Evolutionary conservation across 805 yeast genomes (phyloP).

Genomic region (Candida morakotiae): DNA sequence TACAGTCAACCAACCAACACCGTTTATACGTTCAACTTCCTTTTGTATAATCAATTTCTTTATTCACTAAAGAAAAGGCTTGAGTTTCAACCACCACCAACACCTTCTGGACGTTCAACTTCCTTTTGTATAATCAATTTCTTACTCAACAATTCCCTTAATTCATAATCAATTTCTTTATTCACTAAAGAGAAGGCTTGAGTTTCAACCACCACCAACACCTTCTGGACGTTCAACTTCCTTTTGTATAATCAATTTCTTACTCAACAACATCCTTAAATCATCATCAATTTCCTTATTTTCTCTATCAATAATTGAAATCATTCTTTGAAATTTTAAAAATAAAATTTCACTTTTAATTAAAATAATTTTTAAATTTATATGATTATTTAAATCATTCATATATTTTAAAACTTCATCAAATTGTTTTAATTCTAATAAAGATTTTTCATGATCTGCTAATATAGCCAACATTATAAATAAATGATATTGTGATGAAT

Average conservation of each 20-base stretch:
- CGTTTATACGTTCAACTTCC: slow-evolving; percentile 47
- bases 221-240: slow-evolving; percentile 49
- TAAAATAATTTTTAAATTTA: slow-evolving; percentile 71
- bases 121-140: slow-evolving; percentile 66
- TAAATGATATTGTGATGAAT: slow-evolving; percentile 82
- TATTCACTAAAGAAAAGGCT: neutral
- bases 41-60: slow-evolving; percentile 53
- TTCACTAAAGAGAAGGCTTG: neutral
- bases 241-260: slow-evolving; percentile 57
- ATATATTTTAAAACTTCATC: slow-evolving; percentile 91
- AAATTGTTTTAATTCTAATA: slow-evolving; percentile 67
- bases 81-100: slow-evolving; percentile 38
- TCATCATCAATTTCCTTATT: slow-evolving; percentile 30
- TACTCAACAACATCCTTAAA: slow-evolving; percentile 57
- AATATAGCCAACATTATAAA: slow-evolving; percentile 87
- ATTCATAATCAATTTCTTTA: slow-evolving; percentile 27
- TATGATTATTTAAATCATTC: slow-evolving; percentile 79
- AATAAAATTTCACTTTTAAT: slow-evolving; percentile 84
- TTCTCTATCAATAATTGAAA: slow-evolving; percentile 69
- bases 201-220: slow-evolving; percentile 38
- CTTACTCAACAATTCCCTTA: slow-evolving; percentile 57
- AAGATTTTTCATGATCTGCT: slow-evolving; percentile 78
- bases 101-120: slow-evolving; percentile 39
- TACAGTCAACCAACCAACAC: slow-evolving; percentile 35
- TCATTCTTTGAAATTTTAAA: slow-evolving; percentile 72